Evolutionary conservation across 495 filamentous ascomycete genomes (phyloP).

Genomic region (Penicillium parvum): DNA sequence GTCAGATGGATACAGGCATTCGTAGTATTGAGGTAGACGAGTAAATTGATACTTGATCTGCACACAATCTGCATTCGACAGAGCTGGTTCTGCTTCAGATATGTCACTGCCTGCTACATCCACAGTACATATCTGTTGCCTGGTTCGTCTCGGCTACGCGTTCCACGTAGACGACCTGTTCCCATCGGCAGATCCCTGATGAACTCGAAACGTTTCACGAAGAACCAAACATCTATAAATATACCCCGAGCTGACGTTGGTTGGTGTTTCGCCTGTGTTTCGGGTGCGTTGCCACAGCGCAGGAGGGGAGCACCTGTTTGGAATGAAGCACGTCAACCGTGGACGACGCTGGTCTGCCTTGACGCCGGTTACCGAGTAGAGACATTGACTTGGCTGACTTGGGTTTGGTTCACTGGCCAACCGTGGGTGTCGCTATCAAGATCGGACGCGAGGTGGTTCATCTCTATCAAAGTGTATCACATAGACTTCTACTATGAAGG

Average conservation of each 20-base stretch:
- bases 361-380: too few relatives aligned
- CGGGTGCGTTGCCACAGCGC: conserved; percentile 8
- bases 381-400: too few relatives aligned
- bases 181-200: conserved; percentile 5
- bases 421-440: background rate
- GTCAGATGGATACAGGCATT: too few relatives aligned
- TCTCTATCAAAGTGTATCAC: conserved; percentile 1
- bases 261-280: conserved; percentile 13
- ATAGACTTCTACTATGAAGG: background rate
- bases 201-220: conserved; percentile 9
- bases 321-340: background rate
- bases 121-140: too few relatives aligned
- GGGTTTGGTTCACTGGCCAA: conserved; percentile 1
- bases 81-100: too few relatives aligned
- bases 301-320: conserved; percentile 1
- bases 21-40: too few relatives aligned
- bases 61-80: too few relatives aligned
- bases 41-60: too few relatives aligned
- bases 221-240: conserved; percentile 8
- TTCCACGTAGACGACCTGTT: conserved; percentile 7
- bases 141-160: background rate
- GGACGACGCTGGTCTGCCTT: too few relatives aligned
- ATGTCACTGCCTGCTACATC: background rate
- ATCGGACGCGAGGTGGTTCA: background rate
- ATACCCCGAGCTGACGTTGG: conserved; percentile 8